Evolutionary conservation across 1,139 yeast genomes (phyloP).

Genomic region (Lodderomyces metapsilosis): DNA sequence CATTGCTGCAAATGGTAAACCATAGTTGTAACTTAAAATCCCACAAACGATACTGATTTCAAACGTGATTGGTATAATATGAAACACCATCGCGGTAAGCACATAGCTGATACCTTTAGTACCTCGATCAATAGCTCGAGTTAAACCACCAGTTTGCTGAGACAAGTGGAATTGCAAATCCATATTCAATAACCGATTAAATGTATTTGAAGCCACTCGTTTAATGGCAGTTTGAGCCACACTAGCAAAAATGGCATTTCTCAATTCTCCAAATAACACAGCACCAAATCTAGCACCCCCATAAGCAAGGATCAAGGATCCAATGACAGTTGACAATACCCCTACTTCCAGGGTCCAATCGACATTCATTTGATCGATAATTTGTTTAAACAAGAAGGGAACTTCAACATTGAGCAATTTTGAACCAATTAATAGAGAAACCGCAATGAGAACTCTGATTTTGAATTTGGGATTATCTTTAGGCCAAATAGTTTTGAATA

Average conservation of each 20-base stretch:
- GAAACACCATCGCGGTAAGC: constrained; percentile 93
- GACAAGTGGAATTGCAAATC: constrained; percentile 89
- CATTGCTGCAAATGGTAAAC: constrained; percentile 83
- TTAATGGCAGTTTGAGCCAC: constrained; percentile 96
- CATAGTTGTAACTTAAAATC: constrained; percentile 88
- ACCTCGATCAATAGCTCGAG: constrained; percentile 96
- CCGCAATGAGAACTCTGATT: constrained; percentile 72
- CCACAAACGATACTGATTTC: constrained; percentile 95
- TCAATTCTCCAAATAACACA: constrained; percentile 85
- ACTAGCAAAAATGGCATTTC: constrained; percentile 93
- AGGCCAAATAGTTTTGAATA: constrained; percentile 89
- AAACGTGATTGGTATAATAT: constrained; percentile 86
- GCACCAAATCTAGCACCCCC: constrained; percentile 96
- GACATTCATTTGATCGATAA: constrained; percentile 88
- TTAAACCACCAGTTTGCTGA: constrained; percentile 92
- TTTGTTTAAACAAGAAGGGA: constrained; percentile 88
- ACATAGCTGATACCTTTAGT: constrained; percentile 96
- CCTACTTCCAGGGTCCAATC: constrained; percentile 75
- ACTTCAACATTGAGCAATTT: constrained; percentile 91
- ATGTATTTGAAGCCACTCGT: constrained; percentile 85
- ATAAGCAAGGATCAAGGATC: constrained; percentile 78
- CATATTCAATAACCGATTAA: constrained; percentile 74
- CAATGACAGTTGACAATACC: constrained; percentile 59
- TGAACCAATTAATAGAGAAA: constrained; percentile 70
- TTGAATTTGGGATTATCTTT: constrained; percentile 67